Base-by-base conservation (phyloP, 345 rosid genomes). In the Bretschneidera sinensis region DNA sequence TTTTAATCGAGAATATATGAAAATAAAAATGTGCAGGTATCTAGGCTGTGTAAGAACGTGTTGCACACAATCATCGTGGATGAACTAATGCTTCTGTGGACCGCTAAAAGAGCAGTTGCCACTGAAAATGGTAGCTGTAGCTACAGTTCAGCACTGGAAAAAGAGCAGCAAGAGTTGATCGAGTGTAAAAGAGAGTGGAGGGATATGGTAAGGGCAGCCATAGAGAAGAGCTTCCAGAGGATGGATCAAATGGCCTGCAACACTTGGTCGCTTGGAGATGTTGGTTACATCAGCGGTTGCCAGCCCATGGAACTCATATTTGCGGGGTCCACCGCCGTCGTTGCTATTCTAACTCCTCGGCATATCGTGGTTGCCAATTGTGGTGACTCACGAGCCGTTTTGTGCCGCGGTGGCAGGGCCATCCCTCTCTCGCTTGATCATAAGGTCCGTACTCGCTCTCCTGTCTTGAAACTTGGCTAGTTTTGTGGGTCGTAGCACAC, bases 381-480 rank as follows among this genome's bases (percentile, higher is more conserved):
- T 59, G 87, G 91, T 7, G 91, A 82, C 64, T 85, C 91, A 43
- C 87, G 85, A 50, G 85, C 88, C 67, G 84, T 82, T 56, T 84
- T 85, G n/a, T 73, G 78, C 68, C 77, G 84, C 0, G 82, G 63
- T 5, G 79, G 85, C 7, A 66, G 50, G 62, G 79, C 81, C 15
- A 9, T 79, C 17, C 66, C 78, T 7, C 78, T 72, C 9, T 57
- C 75, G 10, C 33, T 24, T 4, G 73, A 78, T 70, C 77, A 72
- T 63, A 69, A 72, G 82, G 82, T 76, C 11, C 0, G 55, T 31
- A 0, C 7, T 17, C 18, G 17, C 19, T 39, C 8, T 21, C 14
- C 43, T 43, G 2, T 9, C 9, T 23, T 22, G 24, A 9, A 6
- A 21, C 10, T 14, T 51, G 16, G 21, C 9, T 39, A 1, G 45